phyloP scores from a whole-genome alignment of 495 filamentous ascomycete species.

The Trichoderma orchidacearum region DNA sequence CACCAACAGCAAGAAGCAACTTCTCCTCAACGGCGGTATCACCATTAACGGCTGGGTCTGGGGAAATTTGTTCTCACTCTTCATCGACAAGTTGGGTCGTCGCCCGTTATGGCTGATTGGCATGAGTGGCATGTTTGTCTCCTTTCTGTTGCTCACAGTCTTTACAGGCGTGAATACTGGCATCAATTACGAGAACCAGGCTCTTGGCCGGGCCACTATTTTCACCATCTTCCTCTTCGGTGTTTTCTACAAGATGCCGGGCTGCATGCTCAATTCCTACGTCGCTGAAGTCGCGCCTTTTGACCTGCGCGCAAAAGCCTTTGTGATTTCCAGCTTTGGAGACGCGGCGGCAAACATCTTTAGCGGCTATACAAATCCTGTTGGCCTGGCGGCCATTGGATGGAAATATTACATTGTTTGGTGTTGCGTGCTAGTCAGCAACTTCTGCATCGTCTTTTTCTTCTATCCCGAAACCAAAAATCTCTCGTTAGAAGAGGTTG shows the following conservation, averaged over 20 bases:
- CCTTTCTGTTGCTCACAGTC: slow-evolving; percentile 14
- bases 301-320: slow-evolving; percentile 55
- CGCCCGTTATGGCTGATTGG: slow-evolving; percentile 42
- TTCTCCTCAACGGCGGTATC: slow-evolving; percentile 35
- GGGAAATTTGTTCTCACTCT: slow-evolving; percentile 40
- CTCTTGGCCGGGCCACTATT: background rate
- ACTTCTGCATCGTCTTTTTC: slow-evolving; percentile 16
- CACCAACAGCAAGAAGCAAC: slow-evolving; percentile 34
- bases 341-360: slow-evolving; percentile 14
- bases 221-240: slow-evolving; percentile 45
- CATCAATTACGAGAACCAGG: background rate
- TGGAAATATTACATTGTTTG: slow-evolving; percentile 17
- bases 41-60: slow-evolving; percentile 41
- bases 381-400: background rate
- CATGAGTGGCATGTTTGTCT: slow-evolving; percentile 34
- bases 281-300: slow-evolving; percentile 56
- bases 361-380: slow-evolving; percentile 8
- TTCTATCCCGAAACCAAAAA: slow-evolving; percentile 18
- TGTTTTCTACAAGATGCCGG: slow-evolving; percentile 45
- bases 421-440: slow-evolving; percentile 14
- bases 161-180: background rate
- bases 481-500: slow-evolving; percentile 18
- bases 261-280: slow-evolving; percentile 46
- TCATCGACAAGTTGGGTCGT: slow-evolving; percentile 41
- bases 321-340: slow-evolving; percentile 35